These are phyloP conservation scores for Apiosordaria backusii DNA, from an alignment of 495 filamentous ascomycete genomes.

Conservation along the genomic window DNA sequence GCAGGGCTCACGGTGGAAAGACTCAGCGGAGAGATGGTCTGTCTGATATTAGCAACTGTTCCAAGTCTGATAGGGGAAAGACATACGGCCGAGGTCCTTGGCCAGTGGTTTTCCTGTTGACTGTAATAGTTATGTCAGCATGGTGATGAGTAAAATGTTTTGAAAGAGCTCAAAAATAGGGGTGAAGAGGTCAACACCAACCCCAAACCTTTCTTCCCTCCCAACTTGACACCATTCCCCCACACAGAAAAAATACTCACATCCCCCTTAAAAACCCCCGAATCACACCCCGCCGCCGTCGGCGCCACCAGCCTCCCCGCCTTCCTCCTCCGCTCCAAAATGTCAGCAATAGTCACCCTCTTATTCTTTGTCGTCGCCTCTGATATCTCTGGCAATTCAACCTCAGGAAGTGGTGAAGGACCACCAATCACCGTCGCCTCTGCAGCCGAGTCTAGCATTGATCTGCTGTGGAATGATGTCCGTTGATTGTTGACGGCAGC, in stretches of 20 bases:
- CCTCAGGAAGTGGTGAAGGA: not conserved
- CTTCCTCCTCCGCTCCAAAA: not conserved
- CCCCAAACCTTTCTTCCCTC: no score
- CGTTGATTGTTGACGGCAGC: not conserved
- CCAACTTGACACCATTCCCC: not conserved
- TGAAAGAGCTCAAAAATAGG: no score
- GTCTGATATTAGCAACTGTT: not conserved
- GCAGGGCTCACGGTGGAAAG: constrained; percentile 53
- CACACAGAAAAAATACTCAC: not conserved
- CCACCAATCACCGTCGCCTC: not conserved
- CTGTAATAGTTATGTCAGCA: not conserved
- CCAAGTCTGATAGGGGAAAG: not conserved
- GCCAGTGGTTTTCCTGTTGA: not conserved
- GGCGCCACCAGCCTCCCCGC: not conserved
- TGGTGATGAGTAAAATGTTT: not conserved
- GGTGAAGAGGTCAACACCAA: no score
- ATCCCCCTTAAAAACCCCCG: not conserved
- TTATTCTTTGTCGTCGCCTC: not conserved
- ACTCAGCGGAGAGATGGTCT: constrained; percentile 57
- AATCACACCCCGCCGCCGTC: not conserved
- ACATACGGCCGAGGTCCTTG: not conserved
- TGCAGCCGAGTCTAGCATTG: not conserved
- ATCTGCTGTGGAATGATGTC: not conserved
- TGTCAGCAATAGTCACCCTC: not conserved
- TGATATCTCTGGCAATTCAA: not conserved